Percentiles rank a stretch among this genome's conserved stretches.
Conservation (phyloP, 345 rosid species). For the Eucalyptus cloeziana region DNA sequence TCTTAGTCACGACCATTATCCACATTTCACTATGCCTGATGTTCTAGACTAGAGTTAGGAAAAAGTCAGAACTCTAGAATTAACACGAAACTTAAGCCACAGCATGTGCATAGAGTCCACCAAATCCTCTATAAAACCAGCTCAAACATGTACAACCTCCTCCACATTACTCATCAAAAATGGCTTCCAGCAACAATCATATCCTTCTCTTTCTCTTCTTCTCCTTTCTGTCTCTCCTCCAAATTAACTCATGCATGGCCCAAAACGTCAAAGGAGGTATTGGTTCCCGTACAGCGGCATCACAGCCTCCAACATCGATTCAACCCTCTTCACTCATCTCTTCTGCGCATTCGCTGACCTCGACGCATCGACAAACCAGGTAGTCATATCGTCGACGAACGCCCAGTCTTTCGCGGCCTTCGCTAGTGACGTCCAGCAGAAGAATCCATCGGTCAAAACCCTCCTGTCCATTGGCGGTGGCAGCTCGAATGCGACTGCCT, state of each 20-base stretch:
- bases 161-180: background rate
- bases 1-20: background rate
- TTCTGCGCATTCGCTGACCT: slow-evolving; percentile 50
- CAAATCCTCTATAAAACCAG: background rate
- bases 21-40: background rate
- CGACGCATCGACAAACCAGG: slow-evolving; percentile 21
- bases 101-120: background rate
- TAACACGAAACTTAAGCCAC: background rate
- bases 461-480: slow-evolving; percentile 69
- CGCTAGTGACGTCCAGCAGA: slow-evolving; percentile 33
- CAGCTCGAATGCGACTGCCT: background rate
- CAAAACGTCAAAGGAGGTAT: slow-evolving; percentile 32
- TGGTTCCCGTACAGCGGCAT: slow-evolving; percentile 26
- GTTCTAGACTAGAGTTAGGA: background rate
- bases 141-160: background rate
- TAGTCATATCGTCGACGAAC: slow-evolving; percentile 26
- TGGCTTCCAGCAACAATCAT: background rate
- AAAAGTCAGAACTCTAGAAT: background rate
- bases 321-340: slow-evolving; percentile 57
- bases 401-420: slow-evolving; percentile 35
- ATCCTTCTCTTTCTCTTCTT: background rate
- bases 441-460: slow-evolving; percentile 35
- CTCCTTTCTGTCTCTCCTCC: background rate
- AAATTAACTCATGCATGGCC: background rate
- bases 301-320: slow-evolving; percentile 22